Conservation (phyloP, 148 eudicot species). For the Polygonum aviculare region DNA sequence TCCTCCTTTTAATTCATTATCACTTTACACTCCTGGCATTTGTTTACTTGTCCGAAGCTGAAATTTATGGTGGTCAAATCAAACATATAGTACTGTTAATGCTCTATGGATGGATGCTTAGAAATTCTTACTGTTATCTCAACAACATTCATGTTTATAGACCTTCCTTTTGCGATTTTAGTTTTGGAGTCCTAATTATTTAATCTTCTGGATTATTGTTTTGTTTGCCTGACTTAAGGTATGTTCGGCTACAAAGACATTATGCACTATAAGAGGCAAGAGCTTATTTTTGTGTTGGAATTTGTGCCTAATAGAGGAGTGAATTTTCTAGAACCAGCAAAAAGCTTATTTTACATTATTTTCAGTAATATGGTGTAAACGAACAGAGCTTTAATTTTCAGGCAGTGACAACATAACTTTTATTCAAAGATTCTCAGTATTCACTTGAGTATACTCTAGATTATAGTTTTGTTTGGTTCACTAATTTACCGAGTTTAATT, state of each 20-base stretch:
- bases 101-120: neutral
- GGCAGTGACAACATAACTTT: slow-evolving; percentile 79
- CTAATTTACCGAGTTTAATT: neutral
- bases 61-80: neutral
- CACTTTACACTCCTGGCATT: neutral
- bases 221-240: neutral
- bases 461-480: neutral
- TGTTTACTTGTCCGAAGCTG: neutral
- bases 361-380: too few relatives aligned
- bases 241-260: too few relatives aligned
- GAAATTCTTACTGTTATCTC: neutral
- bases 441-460: too few relatives aligned
- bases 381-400: too few relatives aligned
- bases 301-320: too few relatives aligned
- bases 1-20: neutral
- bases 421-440: too few relatives aligned
- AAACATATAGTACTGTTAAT: neutral
- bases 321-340: too few relatives aligned
- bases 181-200: neutral
- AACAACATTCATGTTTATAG: neutral
- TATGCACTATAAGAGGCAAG: too few relatives aligned
- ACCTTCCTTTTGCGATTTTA: neutral
- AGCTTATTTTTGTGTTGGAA: too few relatives aligned
- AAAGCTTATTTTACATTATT: too few relatives aligned
- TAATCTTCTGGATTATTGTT: neutral